These are phyloP conservation scores for Septoria linicola DNA, from an alignment of 2,329 filamentous ascomycete genomes.

Conservation along the genomic window DNA sequence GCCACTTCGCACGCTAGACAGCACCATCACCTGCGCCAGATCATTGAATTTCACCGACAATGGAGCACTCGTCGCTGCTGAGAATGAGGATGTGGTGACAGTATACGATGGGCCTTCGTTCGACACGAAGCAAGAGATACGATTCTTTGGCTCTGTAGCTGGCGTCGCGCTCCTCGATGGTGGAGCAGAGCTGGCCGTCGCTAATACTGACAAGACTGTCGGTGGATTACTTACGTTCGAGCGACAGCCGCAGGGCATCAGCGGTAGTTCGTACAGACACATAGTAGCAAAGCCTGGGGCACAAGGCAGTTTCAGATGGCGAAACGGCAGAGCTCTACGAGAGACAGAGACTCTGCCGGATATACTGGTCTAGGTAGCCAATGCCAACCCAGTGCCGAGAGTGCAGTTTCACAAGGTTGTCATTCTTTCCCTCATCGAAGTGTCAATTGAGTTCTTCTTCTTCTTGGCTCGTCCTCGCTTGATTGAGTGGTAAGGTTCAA, in stretches of 20 bases:
- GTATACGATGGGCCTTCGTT: conserved; percentile 50
- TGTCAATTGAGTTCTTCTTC: too few species aligned
- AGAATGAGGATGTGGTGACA: conserved; percentile 72
- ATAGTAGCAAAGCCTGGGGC: not conserved
- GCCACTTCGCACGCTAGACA: conserved; percentile 56
- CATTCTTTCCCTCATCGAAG: too few species aligned
- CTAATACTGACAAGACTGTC: conserved; percentile 51
- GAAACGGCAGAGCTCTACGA: not conserved
- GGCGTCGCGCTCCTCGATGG: conserved; percentile 66
- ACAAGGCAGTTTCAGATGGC: not conserved
- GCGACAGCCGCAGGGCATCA: conserved; percentile 11
- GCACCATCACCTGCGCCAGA: conserved; percentile 67
- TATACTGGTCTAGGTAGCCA: not conserved
- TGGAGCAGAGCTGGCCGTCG: conserved; percentile 65
- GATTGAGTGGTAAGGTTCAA: not conserved
- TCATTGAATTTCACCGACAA: conserved; percentile 70
- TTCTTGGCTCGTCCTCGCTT: not conserved
- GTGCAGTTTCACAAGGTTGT: too few species aligned
- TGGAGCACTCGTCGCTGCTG: conserved; percentile 69
- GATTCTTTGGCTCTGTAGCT: conserved; percentile 73
- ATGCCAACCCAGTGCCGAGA: not conserved
- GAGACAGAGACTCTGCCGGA: not conserved
- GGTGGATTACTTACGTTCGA: conserved; percentile 27
- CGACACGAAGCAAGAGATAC: conserved; percentile 60
- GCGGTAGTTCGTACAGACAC: conserved; percentile 7